Conservation (phyloP, 1,139 yeast genomes). For the Pichia sp. region DNA sequence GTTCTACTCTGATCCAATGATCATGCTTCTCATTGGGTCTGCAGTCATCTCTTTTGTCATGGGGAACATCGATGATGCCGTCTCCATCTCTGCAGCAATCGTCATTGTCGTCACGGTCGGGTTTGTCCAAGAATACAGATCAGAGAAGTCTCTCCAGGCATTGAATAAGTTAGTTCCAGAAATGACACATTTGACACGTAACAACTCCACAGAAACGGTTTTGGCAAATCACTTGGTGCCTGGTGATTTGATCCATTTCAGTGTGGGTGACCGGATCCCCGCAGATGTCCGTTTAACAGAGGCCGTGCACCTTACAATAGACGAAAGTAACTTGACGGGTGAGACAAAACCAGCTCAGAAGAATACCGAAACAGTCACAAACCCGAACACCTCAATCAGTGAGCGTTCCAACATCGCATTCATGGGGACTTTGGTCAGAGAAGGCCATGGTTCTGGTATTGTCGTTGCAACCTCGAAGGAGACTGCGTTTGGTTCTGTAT, state of each 20-base stretch:
- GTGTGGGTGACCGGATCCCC: slow-evolving; percentile 92
- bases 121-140: slow-evolving; percentile 90
- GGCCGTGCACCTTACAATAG: slow-evolving; percentile 74
- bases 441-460: slow-evolving; percentile 88
- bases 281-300: slow-evolving; percentile 83
- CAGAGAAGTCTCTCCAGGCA: slow-evolving; percentile 90
- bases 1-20: slow-evolving; percentile 86
- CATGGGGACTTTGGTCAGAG: slow-evolving; percentile 95
- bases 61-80: slow-evolving; percentile 92
- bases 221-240: slow-evolving; percentile 86
- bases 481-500: slow-evolving; percentile 84
- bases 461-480: slow-evolving; percentile 86
- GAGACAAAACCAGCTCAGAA: slow-evolving; percentile 85
- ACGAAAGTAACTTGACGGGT: slow-evolving; percentile 91
- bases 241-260: slow-evolving; percentile 84
- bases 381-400: slow-evolving; percentile 32
- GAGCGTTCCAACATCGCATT: slow-evolving; percentile 75
- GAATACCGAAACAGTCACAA: slow-evolving; percentile 33
- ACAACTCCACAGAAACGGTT: slow-evolving; percentile 68
- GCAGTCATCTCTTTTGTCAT: slow-evolving; percentile 79
- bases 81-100: slow-evolving; percentile 83
- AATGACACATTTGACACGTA: slow-evolving; percentile 82
- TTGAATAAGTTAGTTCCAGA: slow-evolving; percentile 90
- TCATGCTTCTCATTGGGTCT: slow-evolving; percentile 79
- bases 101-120: slow-evolving; percentile 91